Percentiles rank a stretch among this genome's conserved stretches.
These are phyloP conservation scores for Gonapodya prolifera DNA, from an alignment of 192 early-diverging fungal species.

Conservation along the genomic window DNA sequence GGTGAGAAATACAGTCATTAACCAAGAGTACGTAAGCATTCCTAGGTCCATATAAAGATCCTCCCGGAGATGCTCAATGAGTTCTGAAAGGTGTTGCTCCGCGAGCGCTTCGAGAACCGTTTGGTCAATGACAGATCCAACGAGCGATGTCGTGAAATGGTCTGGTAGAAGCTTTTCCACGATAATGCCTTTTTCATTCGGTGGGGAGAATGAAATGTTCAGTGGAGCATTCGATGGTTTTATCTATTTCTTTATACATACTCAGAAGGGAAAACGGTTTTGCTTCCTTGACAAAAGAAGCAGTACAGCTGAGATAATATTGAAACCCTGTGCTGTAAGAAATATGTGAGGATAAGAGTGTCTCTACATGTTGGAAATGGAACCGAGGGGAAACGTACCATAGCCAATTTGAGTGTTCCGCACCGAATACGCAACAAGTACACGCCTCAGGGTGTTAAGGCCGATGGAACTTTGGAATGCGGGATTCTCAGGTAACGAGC, in stretches of 20 bases:
- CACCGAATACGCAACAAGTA: neutral
- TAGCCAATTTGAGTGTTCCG: neutral
- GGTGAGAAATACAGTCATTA: slow-evolving; percentile 43
- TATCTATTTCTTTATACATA: too few relatives aligned
- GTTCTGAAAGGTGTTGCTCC: neutral
- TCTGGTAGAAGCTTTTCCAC: neutral
- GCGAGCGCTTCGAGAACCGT: neutral
- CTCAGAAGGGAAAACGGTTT: too few relatives aligned
- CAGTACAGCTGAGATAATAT: too few relatives aligned
- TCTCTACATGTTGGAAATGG: too few relatives aligned
- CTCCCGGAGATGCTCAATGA: slow-evolving; percentile 37
- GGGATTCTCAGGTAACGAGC: neutral
- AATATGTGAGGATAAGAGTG: too few relatives aligned
- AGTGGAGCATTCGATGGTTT: too few relatives aligned
- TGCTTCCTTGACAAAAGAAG: too few relatives aligned
- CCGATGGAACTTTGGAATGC: neutral
- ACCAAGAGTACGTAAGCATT: slow-evolving; percentile 46
- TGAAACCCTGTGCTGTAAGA: too few relatives aligned
- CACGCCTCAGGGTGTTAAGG: neutral
- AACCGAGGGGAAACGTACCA: too few relatives aligned
- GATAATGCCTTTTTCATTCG: neutral
- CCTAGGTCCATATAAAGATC: slow-evolving; percentile 43
- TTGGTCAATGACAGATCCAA: neutral
- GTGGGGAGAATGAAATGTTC: too few relatives aligned
- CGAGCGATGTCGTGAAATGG: neutral